phyloP scores from a whole-genome alignment of 2,329 filamentous ascomycete genomes.

The Beauveria brongniartii region DNA sequence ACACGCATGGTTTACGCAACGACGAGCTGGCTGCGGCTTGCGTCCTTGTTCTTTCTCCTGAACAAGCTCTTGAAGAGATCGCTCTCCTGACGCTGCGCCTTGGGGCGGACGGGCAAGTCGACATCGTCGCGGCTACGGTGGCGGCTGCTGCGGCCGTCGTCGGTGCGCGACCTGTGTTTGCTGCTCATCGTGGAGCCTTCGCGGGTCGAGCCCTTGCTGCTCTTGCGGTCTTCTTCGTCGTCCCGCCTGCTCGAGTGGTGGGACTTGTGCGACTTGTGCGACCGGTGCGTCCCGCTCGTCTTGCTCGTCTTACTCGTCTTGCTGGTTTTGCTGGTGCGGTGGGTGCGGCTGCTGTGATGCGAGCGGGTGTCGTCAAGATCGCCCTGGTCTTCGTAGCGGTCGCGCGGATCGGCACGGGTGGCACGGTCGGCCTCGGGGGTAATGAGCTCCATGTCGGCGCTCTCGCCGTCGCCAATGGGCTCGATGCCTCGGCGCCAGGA shows the following conservation, averaged over 20 bases:
- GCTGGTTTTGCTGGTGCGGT: constrained; percentile 21
- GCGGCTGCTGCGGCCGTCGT: constrained; percentile 24
- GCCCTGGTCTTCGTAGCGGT: constrained; percentile 27
- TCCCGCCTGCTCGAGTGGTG: constrained; percentile 15
- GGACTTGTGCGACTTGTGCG: constrained; percentile 18
- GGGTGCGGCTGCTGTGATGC: constrained; percentile 17
- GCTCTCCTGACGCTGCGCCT: constrained; percentile 35
- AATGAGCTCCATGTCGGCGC: constrained; percentile 48
- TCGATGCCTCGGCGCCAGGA: constrained; percentile 50
- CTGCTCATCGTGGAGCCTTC: constrained; percentile 11
- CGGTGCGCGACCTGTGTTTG: constrained; percentile 25
- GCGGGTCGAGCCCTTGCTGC: constrained; percentile 13
- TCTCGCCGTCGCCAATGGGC: constrained; percentile 37
- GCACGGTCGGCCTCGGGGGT: constrained; percentile 46
- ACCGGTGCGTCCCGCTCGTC: constrained; percentile 23
- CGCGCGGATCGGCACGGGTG: constrained; percentile 25
- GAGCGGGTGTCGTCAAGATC: constrained; percentile 7
- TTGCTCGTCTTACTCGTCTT: constrained; percentile 23
- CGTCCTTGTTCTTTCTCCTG: constrained; percentile 44
- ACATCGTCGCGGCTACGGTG: constrained; percentile 26
- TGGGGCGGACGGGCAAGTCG: constrained; percentile 37
- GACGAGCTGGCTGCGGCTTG: constrained; percentile 25
- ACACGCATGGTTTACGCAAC: constrained; percentile 17
- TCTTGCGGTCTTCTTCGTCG: constrained; percentile 17
- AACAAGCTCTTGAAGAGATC: constrained; percentile 53